Evolutionary conservation across 768 basidiomycete species (phyloP).

Genomic region (Termitomyces sp.): DNA sequence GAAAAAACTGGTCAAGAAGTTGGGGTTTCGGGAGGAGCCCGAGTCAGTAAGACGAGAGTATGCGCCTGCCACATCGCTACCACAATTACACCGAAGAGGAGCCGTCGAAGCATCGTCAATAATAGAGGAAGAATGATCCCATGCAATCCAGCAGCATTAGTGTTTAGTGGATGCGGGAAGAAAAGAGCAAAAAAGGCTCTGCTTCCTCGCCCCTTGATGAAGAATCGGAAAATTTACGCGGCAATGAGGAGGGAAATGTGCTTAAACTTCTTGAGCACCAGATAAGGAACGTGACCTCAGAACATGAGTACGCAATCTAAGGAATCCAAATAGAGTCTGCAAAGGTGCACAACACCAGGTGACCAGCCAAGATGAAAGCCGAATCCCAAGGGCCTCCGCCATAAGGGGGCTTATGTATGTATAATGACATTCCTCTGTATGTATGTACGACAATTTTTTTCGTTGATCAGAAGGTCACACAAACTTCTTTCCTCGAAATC

Average conservation of each 20-base stretch:
- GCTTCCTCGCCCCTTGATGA: slow-evolving; percentile 2
- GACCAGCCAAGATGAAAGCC: neutral
- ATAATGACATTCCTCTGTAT: neutral
- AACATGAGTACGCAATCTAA: neutral
- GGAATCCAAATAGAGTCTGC: neutral
- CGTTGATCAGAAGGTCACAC: neutral
- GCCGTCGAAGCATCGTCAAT: neutral
- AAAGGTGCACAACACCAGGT: neutral
- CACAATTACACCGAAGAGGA: neutral
- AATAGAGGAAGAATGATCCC: neutral
- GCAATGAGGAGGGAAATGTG: neutral
- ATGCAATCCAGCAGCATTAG: neutral
- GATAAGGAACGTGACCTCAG: neutral
- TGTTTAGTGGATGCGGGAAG: neutral
- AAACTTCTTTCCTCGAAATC: neutral
- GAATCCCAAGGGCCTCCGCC: neutral
- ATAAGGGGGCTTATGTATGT: neutral
- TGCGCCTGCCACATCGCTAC: neutral
- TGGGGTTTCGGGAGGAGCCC: neutral
- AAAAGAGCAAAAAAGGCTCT: neutral
- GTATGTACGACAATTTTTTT: neutral
- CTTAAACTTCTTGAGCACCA: neutral
- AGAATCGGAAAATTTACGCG: neutral
- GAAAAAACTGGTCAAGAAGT: neutral
- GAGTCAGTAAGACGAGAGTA: neutral